Percentiles rank a stretch among this genome's conserved stretches.
These are phyloP conservation scores for Apiotrichum gracile DNA, from an alignment of 1,284 basidiomycete species.

Conservation along the genomic window DNA sequence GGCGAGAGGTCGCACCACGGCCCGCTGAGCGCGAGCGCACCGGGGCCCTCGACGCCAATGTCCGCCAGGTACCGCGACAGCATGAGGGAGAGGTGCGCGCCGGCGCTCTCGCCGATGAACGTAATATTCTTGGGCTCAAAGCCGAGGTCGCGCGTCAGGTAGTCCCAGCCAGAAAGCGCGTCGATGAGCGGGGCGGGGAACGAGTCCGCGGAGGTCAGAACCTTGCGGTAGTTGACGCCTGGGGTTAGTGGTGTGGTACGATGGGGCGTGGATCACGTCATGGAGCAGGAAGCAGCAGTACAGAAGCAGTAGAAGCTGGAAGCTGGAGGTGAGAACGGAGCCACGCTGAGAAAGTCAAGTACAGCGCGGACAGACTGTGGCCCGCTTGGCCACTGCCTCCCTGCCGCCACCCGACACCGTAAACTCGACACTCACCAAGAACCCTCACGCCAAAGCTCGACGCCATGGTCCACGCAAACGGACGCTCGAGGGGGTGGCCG, in stretches of 20 bases:
- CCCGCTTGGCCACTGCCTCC: no score
- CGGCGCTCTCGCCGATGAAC: slow-evolving; percentile 16
- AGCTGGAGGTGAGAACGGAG: no score
- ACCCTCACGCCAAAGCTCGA: slow-evolving; percentile 7
- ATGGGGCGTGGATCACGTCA: neutral
- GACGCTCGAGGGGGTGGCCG: slow-evolving; percentile 14
- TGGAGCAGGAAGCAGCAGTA: neutral
- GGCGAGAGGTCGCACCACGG: slow-evolving; percentile 11
- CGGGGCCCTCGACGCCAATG: neutral
- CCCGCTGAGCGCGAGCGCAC: slow-evolving; percentile 4
- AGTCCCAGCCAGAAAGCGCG: slow-evolving; percentile 16
- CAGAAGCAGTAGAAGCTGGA: no score
- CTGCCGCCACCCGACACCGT: no score
- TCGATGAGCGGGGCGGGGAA: slow-evolving; percentile 19
- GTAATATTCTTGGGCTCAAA: slow-evolving; percentile 11
- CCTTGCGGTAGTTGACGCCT: slow-evolving; percentile 17
- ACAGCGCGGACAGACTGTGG: no score
- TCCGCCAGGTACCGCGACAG: slow-evolving; percentile 11
- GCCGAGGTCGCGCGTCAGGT: slow-evolving; percentile 7
- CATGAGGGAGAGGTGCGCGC: slow-evolving; percentile 11
- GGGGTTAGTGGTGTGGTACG: neutral
- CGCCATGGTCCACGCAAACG: slow-evolving; percentile 8
- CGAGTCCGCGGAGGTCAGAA: neutral
- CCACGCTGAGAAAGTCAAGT: no score
- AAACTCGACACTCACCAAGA: neutral